Conservation (phyloP, 768 basidiomycete species). For the Suillus lakei region DNA sequence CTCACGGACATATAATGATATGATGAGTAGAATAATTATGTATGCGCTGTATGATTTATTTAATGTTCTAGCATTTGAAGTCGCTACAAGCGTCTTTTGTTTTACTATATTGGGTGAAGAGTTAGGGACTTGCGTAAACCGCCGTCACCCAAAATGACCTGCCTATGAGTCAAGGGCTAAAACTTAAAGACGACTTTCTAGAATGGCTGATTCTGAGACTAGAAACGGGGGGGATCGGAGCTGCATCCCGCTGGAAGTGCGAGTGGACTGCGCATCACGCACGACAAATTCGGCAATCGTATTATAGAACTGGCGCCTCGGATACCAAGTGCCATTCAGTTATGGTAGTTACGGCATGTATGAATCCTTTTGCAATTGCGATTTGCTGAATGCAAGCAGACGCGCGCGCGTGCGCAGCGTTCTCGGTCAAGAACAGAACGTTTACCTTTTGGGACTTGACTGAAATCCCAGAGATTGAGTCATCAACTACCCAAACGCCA, state of each 20-base stretch:
- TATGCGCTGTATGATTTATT: constrained; percentile 6
- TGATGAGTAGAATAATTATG: constrained; percentile 7
- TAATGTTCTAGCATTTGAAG: constrained; percentile 3
- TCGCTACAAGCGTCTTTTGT: constrained; percentile 1
- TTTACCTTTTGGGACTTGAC: background rate
- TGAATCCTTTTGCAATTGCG: background rate
- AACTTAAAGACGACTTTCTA: background rate
- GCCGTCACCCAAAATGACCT: background rate
- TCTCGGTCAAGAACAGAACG: background rate
- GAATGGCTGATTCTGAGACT: background rate
- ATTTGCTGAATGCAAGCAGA: constrained; percentile 1
- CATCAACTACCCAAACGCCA: background rate
- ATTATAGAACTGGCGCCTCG: constrained; percentile 4
- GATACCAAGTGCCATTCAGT: background rate
- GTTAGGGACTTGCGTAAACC: background rate
- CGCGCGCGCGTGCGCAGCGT: background rate
- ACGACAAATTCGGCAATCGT: background rate
- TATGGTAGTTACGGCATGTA: background rate
- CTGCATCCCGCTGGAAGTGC: background rate
- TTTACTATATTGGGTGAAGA: background rate
- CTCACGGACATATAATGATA: constrained; percentile 2
- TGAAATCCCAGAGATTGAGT: background rate
- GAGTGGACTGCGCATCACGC: background rate
- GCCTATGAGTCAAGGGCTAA: background rate
- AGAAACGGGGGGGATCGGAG: background rate